phyloP scores from a whole-genome alignment of 768 basidiomycete species.

The Udeniomyces megalosporus region DNA sequence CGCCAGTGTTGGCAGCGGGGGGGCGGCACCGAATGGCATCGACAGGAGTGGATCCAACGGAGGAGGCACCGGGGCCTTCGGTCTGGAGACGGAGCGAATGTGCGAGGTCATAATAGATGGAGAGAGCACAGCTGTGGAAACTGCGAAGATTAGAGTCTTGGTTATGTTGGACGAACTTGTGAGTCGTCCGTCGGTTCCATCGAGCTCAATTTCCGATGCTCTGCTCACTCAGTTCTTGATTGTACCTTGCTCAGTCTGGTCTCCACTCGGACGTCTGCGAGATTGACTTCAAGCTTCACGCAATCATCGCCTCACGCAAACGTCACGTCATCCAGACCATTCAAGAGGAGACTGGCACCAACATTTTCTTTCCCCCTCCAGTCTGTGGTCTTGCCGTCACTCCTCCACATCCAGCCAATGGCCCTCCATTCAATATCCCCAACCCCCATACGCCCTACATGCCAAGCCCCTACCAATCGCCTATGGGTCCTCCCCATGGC shows the following conservation, averaged over 20 bases:
- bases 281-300: conserved; percentile 86
- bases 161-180: conserved; percentile 93
- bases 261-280: conserved; percentile 80
- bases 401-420: not conserved
- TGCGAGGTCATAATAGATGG: conserved; percentile 89
- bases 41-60: conserved; percentile 17
- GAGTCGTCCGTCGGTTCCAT: conserved; percentile 27
- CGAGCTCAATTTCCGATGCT: not conserved
- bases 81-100: conserved; percentile 81
- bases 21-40: conserved; percentile 4
- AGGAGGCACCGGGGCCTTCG: conserved; percentile 39
- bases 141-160: conserved; percentile 73
- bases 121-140: conserved; percentile 64
- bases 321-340: conserved; percentile 73
- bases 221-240: not conserved
- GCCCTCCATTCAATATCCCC: not conserved
- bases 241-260: conserved; percentile 46
- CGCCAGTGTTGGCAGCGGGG: too few species aligned
- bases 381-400: conserved; percentile 56
- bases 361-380: conserved; percentile 85
- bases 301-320: conserved; percentile 78
- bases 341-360: conserved; percentile 92
- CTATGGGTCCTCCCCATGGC: not conserved
- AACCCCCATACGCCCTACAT: not conserved
- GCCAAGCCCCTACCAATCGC: not conserved